A percentile compares a stretch with the other conserved stretches of the same genome.
phyloP scores from a whole-genome alignment of 2,329 filamentous ascomycete genomes.

The Herpomyces periplanetae region DNA sequence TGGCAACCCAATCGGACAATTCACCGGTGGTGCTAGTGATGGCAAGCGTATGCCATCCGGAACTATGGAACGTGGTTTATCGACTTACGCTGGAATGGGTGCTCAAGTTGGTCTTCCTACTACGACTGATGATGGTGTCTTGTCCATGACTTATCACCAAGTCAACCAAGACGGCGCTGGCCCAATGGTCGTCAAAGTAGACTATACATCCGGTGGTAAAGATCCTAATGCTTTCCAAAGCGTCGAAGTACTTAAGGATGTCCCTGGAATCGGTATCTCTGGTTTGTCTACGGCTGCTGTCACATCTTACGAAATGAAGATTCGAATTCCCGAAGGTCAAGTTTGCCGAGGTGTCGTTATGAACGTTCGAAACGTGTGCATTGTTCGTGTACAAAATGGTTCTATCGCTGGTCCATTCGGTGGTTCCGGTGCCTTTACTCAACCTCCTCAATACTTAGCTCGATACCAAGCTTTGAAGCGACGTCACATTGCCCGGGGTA shows the following conservation, averaged over 20 bases:
- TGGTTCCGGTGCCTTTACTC: conserved; percentile 22
- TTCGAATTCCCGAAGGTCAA: conserved; percentile 25
- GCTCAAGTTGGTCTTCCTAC: conserved; percentile 17
- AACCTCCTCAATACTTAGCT: too few species aligned
- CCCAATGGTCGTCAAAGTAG: conserved; percentile 18
- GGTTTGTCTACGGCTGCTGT: conserved; percentile 18
- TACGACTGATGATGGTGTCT: conserved; percentile 16
- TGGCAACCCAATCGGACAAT: too few species aligned
- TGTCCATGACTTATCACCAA: conserved; percentile 23
- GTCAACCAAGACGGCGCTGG: conserved; percentile 31
- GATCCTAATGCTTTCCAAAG: conserved; percentile 18
- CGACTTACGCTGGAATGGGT: conserved; percentile 15
- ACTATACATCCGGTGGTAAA: conserved; percentile 20
- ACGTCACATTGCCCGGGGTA: too few species aligned
- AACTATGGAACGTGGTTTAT: conserved; percentile 14
- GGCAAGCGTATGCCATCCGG: conserved; percentile 12
- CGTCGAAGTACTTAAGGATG: conserved; percentile 17
- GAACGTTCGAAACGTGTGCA: conserved; percentile 19
- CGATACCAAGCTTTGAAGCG: too few species aligned
- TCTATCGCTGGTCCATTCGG: conserved; percentile 23
- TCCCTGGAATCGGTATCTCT: conserved; percentile 16
- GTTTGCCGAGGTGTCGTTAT: conserved; percentile 19
- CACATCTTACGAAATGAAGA: conserved; percentile 21
- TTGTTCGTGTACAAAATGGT: conserved; percentile 20
- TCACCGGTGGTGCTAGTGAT: conserved; percentile 6